Conservation (phyloP, 148 eudicot genomes). For the Rhododendron vialii region DNA sequence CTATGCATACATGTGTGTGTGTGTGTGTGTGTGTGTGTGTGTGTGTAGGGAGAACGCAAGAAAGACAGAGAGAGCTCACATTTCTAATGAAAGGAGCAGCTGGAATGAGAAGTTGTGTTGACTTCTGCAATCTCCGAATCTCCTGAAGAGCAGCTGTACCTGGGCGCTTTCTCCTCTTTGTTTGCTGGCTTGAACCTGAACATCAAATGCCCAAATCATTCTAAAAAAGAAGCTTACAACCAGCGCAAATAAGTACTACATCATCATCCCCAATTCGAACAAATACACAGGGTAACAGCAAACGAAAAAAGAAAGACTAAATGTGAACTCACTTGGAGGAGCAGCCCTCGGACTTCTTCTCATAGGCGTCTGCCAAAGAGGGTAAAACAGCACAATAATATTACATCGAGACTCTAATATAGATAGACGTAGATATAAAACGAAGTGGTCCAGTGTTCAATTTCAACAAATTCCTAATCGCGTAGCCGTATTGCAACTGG, state of each 20-base stretch:
- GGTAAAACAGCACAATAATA: neutral
- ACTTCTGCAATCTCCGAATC: slow-evolving; percentile 40
- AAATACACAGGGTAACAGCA: neutral
- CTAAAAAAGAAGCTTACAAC: neutral
- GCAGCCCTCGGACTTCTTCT: slow-evolving; percentile 13
- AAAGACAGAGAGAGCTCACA: slow-evolving; percentile 4
- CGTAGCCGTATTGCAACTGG: neutral
- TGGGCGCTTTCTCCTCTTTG: slow-evolving; percentile 14
- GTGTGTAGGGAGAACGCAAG: neutral
- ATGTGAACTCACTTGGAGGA: slow-evolving; percentile 14
- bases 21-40: neutral
- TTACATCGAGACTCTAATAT: neutral
- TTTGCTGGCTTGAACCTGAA: slow-evolving; percentile 10
- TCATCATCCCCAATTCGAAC: neutral
- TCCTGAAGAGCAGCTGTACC: slow-evolving; percentile 43
- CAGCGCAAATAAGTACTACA: neutral
- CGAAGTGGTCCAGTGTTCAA: neutral
- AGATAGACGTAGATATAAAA: neutral
- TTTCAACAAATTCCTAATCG: neutral
- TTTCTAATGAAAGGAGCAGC: slow-evolving; percentile 43
- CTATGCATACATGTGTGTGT: neutral
- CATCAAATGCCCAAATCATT: neutral
- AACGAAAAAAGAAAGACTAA: neutral
- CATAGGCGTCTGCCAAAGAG: neutral
- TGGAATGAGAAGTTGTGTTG: slow-evolving; percentile 33